phyloP scores from a whole-genome alignment of 441 rosid genomes.

The Corymbia calophylla region DNA sequence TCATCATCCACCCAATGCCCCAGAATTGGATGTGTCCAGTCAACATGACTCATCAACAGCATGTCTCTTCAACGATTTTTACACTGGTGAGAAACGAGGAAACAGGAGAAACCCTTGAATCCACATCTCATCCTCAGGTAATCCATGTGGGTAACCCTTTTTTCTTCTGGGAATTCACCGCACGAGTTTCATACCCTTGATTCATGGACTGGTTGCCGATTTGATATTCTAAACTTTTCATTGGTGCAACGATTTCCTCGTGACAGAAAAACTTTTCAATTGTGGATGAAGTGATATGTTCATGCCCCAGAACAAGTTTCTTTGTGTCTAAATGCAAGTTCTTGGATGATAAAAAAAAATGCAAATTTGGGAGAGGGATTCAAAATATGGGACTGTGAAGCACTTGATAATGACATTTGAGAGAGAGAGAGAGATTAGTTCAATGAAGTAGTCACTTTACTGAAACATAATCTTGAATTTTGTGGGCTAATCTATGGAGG shows the following conservation, averaged over 20 bases:
- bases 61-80: neutral
- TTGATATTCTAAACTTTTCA: neutral
- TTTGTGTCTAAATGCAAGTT: neutral
- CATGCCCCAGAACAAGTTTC: neutral
- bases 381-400: neutral
- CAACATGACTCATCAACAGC: neutral
- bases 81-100: neutral
- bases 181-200: neutral
- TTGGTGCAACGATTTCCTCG: neutral
- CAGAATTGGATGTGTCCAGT: neutral
- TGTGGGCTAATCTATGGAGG: neutral
- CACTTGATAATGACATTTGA: neutral
- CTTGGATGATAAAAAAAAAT: neutral
- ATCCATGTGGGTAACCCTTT: neutral
- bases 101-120: neutral
- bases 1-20: neutral
- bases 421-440: neutral
- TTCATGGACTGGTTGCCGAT: neutral
- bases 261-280: neutral
- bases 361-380: neutral
- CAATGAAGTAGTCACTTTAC: neutral
- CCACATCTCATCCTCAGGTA: neutral
- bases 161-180: neutral
- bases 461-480: neutral
- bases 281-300: neutral